phyloP scores from a whole-genome alignment of 805 yeast species.

The Wickerhamiella parazyma region DNA sequence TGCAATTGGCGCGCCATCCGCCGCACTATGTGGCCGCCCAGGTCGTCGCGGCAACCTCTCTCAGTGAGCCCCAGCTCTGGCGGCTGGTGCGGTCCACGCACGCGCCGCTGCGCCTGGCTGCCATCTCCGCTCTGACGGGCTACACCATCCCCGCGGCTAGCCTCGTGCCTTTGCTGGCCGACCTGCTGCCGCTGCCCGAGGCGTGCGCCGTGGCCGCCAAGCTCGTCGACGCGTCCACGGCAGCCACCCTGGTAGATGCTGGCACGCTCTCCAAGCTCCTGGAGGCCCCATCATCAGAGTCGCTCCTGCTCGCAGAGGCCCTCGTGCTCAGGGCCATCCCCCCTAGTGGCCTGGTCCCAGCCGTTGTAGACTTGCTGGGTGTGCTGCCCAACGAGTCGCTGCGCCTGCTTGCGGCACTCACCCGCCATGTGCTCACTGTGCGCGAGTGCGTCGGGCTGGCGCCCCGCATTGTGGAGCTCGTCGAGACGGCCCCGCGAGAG shows the following conservation, averaged over 20 bases:
- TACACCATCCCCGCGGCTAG: no score
- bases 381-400: not conserved
- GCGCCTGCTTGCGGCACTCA: not conserved
- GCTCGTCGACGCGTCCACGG: not conserved
- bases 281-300: not conserved
- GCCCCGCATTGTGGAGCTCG: not conserved
- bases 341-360: no score
- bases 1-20: not conserved
- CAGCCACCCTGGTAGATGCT: not conserved
- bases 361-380: no score
- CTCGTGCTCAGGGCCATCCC: no score
- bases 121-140: not conserved
- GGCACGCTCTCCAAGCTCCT: not conserved
- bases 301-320: not conserved
- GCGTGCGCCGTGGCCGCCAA: conserved; percentile 2
- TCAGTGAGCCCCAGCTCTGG: not conserved
- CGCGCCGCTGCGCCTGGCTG: not conserved
- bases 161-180: conserved; percentile 4
- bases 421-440: not conserved
- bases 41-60: not conserved
- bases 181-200: conserved; percentile 2
- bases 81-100: not conserved
- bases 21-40: conserved; percentile 4
- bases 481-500: no score
- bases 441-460: not conserved